These are phyloP conservation scores for Mycena citricolor DNA, from an alignment of 1,284 basidiomycete genomes.

Conservation along the genomic window DNA sequence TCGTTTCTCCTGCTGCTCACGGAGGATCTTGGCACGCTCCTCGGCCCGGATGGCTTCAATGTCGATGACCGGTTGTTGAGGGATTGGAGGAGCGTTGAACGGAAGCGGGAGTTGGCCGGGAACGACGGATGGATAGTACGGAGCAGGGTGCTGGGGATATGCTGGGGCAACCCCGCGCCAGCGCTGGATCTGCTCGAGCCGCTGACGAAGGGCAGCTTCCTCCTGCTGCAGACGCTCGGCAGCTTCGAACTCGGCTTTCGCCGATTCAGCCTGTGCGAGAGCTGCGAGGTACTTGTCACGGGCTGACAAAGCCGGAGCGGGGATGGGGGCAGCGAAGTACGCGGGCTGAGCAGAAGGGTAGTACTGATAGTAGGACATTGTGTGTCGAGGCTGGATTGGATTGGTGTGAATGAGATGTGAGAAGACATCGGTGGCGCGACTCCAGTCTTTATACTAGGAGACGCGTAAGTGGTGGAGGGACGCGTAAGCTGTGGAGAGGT, in stretches of 20 bases:
- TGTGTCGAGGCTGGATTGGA: not conserved
- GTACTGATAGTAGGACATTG: constrained; percentile 9
- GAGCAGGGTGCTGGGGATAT: constrained; percentile 5
- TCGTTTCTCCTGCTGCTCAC: constrained; percentile 18
- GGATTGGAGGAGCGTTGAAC: too few species aligned
- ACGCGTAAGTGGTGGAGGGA: constrained; percentile 13
- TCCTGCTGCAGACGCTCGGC: constrained; percentile 33
- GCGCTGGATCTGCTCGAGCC: constrained; percentile 32
- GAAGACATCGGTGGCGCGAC: not conserved
- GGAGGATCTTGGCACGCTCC: constrained; percentile 22
- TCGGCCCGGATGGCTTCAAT: constrained; percentile 21
- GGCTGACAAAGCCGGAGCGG: too few species aligned
- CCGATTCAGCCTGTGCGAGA: constrained; percentile 27
- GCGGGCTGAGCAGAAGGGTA: constrained; percentile 7
- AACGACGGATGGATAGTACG: constrained; percentile 1
- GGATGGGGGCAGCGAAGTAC: constrained; percentile 1
- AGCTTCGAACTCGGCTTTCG: constrained; percentile 34
- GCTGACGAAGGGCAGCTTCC: constrained; percentile 32
- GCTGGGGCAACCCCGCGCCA: constrained; percentile 26
- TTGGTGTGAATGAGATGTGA: too few species aligned
- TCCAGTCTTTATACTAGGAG: constrained; percentile 13
- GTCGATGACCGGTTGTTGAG: constrained; percentile 6
- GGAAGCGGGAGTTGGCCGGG: not conserved
- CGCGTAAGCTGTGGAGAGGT: constrained; percentile 9
- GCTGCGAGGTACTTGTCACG: constrained; percentile 30